A percentile compares a stretch with the other conserved stretches of the same genome.
Evolutionary conservation across 2,329 filamentous ascomycete genomes (phyloP).

Genomic region (Aspergillus quadrilineatus): DNA sequence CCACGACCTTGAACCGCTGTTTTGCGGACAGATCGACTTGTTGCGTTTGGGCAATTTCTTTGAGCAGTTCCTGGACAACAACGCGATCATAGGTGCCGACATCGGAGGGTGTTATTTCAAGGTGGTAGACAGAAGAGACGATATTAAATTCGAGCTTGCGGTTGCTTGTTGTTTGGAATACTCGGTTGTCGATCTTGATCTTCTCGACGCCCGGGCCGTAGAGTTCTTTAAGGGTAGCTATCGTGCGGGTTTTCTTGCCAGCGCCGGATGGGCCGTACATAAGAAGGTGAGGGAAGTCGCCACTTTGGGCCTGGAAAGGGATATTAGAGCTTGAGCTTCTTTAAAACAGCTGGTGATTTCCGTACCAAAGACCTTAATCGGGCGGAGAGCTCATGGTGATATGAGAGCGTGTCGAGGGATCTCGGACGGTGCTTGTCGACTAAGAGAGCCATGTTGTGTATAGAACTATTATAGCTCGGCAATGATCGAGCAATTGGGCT

Average conservation of each 20-base stretch:
- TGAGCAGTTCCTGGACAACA: slow-evolving; percentile 90
- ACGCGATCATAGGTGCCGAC: slow-evolving; percentile 96
- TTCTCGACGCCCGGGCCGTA: slow-evolving; percentile 98
- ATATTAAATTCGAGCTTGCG: slow-evolving; percentile 99
- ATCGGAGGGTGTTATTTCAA: slow-evolving; percentile 96
- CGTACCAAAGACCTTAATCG: slow-evolving; percentile 79
- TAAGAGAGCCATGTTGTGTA: slow-evolving; percentile 58
- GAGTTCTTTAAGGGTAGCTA: slow-evolving; percentile 90
- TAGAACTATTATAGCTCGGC: neutral
- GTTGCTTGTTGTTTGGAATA: slow-evolving; percentile 93
- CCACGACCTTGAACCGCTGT: slow-evolving; percentile 96
- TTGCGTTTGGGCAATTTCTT: slow-evolving; percentile 97
- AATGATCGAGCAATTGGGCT: neutral
- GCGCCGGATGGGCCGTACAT: slow-evolving; percentile 96
- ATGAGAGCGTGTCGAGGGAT: slow-evolving; percentile 64
- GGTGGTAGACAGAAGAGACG: slow-evolving; percentile 92
- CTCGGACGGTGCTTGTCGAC: slow-evolving; percentile 63
- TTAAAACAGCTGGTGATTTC: neutral
- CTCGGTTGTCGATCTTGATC: slow-evolving; percentile 97
- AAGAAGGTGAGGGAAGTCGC: slow-evolving; percentile 95
- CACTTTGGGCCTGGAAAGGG: slow-evolving; percentile 74
- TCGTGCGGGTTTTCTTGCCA: slow-evolving; percentile 95
- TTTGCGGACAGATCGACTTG: slow-evolving; percentile 92
- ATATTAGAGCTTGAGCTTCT: slow-evolving; percentile 3
- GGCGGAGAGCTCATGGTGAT: slow-evolving; percentile 84